Percentiles rank a stretch among this genome's conserved stretches.
phyloP scores from a whole-genome alignment of 2,329 filamentous ascomycete species.

The Colletotrichum siamense region DNA sequence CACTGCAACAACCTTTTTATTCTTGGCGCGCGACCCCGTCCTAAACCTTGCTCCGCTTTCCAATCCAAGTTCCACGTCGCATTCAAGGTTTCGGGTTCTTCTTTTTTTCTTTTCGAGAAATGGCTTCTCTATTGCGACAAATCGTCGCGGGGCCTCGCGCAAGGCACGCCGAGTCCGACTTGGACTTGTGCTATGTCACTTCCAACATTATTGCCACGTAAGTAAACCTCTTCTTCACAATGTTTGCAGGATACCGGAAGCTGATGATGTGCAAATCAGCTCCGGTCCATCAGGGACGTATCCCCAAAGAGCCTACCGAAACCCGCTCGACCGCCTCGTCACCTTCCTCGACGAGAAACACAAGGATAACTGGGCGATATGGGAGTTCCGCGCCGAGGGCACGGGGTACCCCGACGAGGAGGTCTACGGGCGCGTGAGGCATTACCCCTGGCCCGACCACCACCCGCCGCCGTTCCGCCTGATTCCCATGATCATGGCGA shows the following conservation, averaged over 20 bases:
- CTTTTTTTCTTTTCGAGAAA: slow-evolving; percentile 29
- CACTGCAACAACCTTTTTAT: slow-evolving; percentile 4
- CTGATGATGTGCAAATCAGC: slow-evolving; percentile 52
- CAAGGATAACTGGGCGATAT: slow-evolving; percentile 86
- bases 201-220: slow-evolving; percentile 74
- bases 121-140: slow-evolving; percentile 84
- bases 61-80: neutral
- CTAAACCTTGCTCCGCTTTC: slow-evolving; percentile 11
- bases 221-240: slow-evolving; percentile 37
- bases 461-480: slow-evolving; percentile 93
- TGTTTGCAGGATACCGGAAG: neutral
- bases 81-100: neutral
- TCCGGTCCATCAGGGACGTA: slow-evolving; percentile 91
- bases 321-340: slow-evolving; percentile 86
- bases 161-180: slow-evolving; percentile 82
- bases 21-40: neutral
- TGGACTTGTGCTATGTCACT: slow-evolving; percentile 96
- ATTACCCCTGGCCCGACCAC: slow-evolving; percentile 97
- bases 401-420: slow-evolving; percentile 93
- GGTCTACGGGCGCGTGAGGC: slow-evolving; percentile 83
- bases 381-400: slow-evolving; percentile 97
- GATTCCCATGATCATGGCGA: slow-evolving; percentile 86
- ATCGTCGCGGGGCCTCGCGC: slow-evolving; percentile 88
- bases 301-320: slow-evolving; percentile 91
- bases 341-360: slow-evolving; percentile 88